Percentiles rank a stretch among this genome's conserved stretches.
phyloP scores from a whole-genome alignment of 805 yeast species.

The Debaryomyces hansenii region DNA sequence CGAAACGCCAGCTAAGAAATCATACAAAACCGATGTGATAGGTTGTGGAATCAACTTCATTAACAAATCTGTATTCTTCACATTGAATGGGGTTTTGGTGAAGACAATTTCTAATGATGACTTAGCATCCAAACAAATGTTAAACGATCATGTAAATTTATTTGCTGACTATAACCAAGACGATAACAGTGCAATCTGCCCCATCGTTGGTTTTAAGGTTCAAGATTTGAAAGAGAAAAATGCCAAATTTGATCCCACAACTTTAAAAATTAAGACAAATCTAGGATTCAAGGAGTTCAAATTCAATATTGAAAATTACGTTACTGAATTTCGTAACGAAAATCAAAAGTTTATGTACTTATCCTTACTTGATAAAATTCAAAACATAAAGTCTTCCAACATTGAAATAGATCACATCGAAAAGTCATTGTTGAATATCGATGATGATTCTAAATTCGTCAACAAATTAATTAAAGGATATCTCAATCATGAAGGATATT shows the following conservation, averaged over 20 bases:
- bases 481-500: slow-evolving; percentile 38
- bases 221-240: slow-evolving; percentile 32
- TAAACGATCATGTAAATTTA: slow-evolving; percentile 16
- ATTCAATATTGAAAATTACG: slow-evolving; percentile 60
- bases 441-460: slow-evolving; percentile 26
- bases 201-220: slow-evolving; percentile 33
- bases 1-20: slow-evolving; percentile 11
- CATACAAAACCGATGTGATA: slow-evolving; percentile 50
- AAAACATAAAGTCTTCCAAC: slow-evolving; percentile 4
- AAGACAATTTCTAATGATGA: slow-evolving; percentile 24
- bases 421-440: slow-evolving; percentile 19
- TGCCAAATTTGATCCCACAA: slow-evolving; percentile 17
- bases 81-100: slow-evolving; percentile 71
- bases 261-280: slow-evolving; percentile 44
- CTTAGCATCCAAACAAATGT: slow-evolving; percentile 18
- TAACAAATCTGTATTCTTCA: slow-evolving; percentile 64
- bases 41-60: slow-evolving; percentile 84
- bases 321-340: slow-evolving; percentile 43
- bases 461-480: slow-evolving; percentile 38
- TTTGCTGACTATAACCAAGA: slow-evolving; percentile 28
- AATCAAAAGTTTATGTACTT: slow-evolving; percentile 19
- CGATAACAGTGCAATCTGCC: slow-evolving; percentile 23
- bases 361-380: slow-evolving; percentile 19
- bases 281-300: slow-evolving; percentile 58
- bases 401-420: slow-evolving; percentile 13